phyloP scores from a whole-genome alignment of 352 stramenopile genomes.

The Thalassiosira hispida region DNA sequence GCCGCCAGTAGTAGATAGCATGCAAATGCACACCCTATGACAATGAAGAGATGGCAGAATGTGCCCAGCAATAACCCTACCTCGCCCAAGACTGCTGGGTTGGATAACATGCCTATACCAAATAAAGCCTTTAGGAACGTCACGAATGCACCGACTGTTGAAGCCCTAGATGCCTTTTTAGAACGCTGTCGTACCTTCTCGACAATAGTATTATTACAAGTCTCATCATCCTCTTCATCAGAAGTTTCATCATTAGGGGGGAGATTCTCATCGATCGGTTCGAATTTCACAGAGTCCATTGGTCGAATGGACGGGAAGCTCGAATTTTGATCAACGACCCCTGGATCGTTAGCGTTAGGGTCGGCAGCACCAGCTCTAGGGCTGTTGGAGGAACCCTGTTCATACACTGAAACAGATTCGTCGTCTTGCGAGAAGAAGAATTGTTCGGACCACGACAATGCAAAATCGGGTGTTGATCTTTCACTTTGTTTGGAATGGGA shows the following conservation, averaged over 20 bases:
- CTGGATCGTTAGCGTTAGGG: not conserved
- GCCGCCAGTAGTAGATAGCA: conserved; percentile 62
- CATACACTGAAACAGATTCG: conserved; percentile 3
- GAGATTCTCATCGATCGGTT: not conserved
- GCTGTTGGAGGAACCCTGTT: not conserved
- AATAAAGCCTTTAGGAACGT: conserved; percentile 67
- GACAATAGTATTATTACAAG: conserved; percentile 48
- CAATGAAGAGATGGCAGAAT: conserved; percentile 62
- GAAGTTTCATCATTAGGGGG: not conserved
- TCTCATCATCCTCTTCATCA: conserved; percentile 32
- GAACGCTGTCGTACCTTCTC: conserved; percentile 38
- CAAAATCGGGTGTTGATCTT: not conserved
- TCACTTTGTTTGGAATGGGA: not conserved
- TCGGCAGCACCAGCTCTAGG: not conserved
- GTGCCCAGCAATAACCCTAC: conserved; percentile 56
- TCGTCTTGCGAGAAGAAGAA: conserved; percentile 45
- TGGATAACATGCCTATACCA: conserved; percentile 60
- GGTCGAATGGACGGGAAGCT: not conserved
- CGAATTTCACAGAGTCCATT: not conserved
- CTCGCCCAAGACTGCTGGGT: conserved; percentile 52
- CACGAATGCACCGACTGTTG: conserved; percentile 55
- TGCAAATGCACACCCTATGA: conserved; percentile 53
- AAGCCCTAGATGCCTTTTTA: conserved; percentile 44
- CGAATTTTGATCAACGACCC: not conserved
- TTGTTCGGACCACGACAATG: conserved; percentile 33